Evolutionary conservation across 202 grass and related monocot species (phyloP), one percentile per base, ranked within the genome.

Genomic region (Bolboschoenoplectus hybrid): DNA sequence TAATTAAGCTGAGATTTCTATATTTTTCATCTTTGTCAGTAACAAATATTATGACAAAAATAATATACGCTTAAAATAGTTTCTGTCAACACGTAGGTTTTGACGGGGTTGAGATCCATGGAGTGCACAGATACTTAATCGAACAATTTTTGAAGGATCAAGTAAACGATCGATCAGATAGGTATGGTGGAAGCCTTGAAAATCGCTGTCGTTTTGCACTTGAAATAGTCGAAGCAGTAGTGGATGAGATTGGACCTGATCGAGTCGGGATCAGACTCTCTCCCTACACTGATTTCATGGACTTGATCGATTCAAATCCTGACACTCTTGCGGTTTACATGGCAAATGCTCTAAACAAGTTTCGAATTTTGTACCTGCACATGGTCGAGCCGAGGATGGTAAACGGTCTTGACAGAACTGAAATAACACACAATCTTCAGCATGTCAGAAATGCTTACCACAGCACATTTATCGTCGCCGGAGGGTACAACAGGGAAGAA

Each of bases 61-160:
- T 26, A 26, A 57, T 65, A 57, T 0, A 57, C 17, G 12, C 2
- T 57, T 46, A 11, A 75, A 35, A 51, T 45, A 45, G 51, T 73
- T 74, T 58, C 26, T 51, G 2, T 6, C 52, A 4, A 87, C 80
- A 2, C 80, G 62, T 84, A 97, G 94, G 92, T 64, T 94, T 97
- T 82, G 94, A 94, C 85, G 94, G 94, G 57, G 90, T 97, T 84
- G 94, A 97, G 85, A 94, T 97, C 57, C 94, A 97, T 87, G 90
- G 90, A 60, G 87, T 90, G 58, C 87, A 97, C 58, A 92, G 90
- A 76, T 97, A 91, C 77, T 92, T 97, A 88, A 92, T 97, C 19
- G 94, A 97, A 77, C 94, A 97, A 46, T 97, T 97, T 87, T 74
- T 97, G 46, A 94, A 93, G 73, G 94, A 92, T 76, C 80, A 83